phyloP scores from a whole-genome alignment of 192 early-diverging fungal genomes.

The Coemansia sp. region DNA sequence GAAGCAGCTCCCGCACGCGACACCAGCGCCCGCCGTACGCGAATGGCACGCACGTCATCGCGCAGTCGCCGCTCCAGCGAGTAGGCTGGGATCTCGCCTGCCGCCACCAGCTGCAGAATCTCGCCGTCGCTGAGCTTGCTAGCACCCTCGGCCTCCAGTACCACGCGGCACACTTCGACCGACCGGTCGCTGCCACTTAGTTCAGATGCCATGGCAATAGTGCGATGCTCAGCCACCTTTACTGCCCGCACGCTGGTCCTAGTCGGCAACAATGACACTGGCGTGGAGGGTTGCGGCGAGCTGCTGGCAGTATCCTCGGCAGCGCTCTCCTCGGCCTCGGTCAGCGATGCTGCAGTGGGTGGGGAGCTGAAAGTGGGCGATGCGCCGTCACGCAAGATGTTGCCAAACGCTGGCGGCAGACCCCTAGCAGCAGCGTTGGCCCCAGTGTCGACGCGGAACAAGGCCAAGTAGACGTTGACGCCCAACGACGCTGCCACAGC shows the following conservation, averaged over 20 bases:
- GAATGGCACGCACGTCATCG: constrained; percentile 83
- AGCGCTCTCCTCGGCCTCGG: constrained; percentile 24
- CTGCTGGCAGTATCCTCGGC: constrained; percentile 7
- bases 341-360: background rate
- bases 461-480: constrained; percentile 48
- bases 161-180: constrained; percentile 47
- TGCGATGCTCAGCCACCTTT: background rate
- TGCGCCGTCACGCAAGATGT: constrained; percentile 18
- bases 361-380: background rate
- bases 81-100: constrained; percentile 77
- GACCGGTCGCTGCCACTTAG: constrained; percentile 24
- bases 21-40: constrained; percentile 78
- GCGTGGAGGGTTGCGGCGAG: background rate
- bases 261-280: background rate
- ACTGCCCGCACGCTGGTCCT: background rate
- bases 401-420: constrained; percentile 24
- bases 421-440: background rate
- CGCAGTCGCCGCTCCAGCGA: constrained; percentile 85
- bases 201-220: background rate
- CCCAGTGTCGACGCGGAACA: constrained; percentile 19
- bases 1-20: constrained; percentile 67
- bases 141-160: constrained; percentile 41
- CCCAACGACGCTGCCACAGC: constrained; percentile 45
- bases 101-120: constrained; percentile 68
- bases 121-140: constrained; percentile 72